These are phyloP conservation scores for Betula pendula DNA, from an alignment of 306 rosid genomes.

Conservation along the genomic window DNA sequence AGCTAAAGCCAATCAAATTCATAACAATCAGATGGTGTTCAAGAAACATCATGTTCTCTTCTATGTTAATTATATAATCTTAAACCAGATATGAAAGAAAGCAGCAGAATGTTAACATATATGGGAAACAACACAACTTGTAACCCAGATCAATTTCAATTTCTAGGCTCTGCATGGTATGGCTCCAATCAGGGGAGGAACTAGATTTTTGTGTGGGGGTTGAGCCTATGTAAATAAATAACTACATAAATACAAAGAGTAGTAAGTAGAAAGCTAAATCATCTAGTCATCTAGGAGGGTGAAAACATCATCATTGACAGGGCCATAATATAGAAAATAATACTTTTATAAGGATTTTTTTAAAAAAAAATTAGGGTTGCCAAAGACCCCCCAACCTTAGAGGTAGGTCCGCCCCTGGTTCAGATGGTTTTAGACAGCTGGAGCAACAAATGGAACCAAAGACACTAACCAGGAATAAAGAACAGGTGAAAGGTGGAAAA, in stretches of 20 bases:
- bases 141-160: background rate
- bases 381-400: no score
- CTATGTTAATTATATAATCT: background rate
- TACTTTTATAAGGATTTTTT: no score
- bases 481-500: constrained; percentile 15
- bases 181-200: no score
- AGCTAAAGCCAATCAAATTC: background rate
- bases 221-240: no score
- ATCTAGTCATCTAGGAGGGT: no score
- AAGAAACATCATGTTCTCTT: background rate
- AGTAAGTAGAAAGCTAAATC: no score
- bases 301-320: no score
- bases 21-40: background rate
- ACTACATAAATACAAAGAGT: no score
- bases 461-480: background rate
- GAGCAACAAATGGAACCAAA: background rate
- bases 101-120: background rate
- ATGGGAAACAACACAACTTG: background rate
- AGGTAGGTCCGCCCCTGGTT: no score
- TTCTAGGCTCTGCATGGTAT: background rate
- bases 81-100: background rate
- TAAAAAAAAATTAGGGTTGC: no score
- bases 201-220: no score
- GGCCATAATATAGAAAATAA: no score
- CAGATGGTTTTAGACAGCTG: background rate